A percentile compares a stretch with the other conserved stretches of the same genome.
phyloP scores from a whole-genome alignment of 2,329 filamentous ascomycete species.

The Penicillium sp. region DNA sequence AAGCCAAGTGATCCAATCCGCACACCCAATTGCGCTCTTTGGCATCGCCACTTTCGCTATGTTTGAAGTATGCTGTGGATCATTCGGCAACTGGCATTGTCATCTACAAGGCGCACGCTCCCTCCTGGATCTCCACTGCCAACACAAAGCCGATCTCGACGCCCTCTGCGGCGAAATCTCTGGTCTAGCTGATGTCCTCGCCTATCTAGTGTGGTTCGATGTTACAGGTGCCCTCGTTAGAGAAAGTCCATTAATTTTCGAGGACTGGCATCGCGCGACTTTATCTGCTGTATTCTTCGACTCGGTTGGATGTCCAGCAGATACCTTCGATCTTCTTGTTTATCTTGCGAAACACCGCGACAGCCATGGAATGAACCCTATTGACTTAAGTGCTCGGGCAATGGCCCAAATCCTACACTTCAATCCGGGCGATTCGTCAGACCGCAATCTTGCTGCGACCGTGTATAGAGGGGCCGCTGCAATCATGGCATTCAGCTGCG shows the following conservation, averaged over 20 bases:
- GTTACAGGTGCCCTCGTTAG: constrained; percentile 33
- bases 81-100: constrained; percentile 41
- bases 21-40: constrained; percentile 44
- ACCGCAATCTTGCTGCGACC: constrained; percentile 26
- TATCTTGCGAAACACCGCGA: constrained; percentile 29
- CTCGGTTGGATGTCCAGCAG: constrained; percentile 39
- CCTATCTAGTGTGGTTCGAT: constrained; percentile 45
- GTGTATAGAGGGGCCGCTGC: constrained; percentile 39
- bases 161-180: constrained; percentile 33
- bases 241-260: constrained; percentile 34
- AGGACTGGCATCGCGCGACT: constrained; percentile 43
- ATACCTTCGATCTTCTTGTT: constrained; percentile 40
- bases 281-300: constrained; percentile 37
- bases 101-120: constrained; percentile 44
- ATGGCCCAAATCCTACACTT: constrained; percentile 21
- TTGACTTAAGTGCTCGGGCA: constrained; percentile 15
- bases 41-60: constrained; percentile 48
- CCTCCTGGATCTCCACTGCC: constrained; percentile 43
- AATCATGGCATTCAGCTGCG: constrained; percentile 31
- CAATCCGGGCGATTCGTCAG: constrained; percentile 15
- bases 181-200: constrained; percentile 40
- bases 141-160: constrained; percentile 34
- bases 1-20: constrained; percentile 40
- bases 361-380: constrained; percentile 3
- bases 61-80: constrained; percentile 45